A percentile compares a stretch with the other conserved stretches of the same genome.
Evolutionary conservation across 768 basidiomycete species (phyloP).

Genomic region (Zangia roseola): DNA sequence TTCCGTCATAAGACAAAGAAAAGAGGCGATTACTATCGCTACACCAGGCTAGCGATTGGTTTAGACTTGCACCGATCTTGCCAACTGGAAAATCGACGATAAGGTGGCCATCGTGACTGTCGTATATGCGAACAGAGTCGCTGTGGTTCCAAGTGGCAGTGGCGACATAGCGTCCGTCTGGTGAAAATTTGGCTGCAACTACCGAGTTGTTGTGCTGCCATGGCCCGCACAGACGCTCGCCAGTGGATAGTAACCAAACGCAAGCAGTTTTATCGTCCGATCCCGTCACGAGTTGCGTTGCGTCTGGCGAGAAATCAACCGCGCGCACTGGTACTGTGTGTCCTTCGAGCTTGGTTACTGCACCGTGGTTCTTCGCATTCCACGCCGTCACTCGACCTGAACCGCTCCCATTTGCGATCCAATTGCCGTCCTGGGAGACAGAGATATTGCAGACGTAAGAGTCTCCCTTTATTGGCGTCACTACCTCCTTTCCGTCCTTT

Average conservation of each 20-base stretch:
- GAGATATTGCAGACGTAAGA: background rate
- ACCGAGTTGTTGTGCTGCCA: background rate
- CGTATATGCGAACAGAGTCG: background rate
- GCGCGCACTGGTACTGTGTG: background rate
- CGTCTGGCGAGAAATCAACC: background rate
- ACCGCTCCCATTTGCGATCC: conserved; percentile 3
- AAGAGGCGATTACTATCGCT: background rate
- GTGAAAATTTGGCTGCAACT: background rate
- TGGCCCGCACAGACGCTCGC: background rate
- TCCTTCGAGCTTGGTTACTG: background rate
- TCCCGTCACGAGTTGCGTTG: background rate
- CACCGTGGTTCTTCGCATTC: background rate
- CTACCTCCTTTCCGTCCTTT: background rate
- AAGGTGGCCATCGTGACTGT: background rate
- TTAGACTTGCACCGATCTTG: background rate
- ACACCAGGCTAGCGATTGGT: background rate
- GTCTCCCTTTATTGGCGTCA: no score
- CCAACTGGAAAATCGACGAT: background rate
- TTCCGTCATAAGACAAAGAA: background rate
- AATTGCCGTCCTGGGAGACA: conserved; percentile 4
- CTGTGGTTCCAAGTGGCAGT: background rate
- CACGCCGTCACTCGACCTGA: conserved; percentile 1
- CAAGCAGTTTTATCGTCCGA: background rate
- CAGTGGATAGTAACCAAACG: background rate
- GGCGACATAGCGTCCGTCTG: background rate